phyloP scores from a whole-genome alignment of 768 basidiomycete species.

The Trametopsis cervina region DNA sequence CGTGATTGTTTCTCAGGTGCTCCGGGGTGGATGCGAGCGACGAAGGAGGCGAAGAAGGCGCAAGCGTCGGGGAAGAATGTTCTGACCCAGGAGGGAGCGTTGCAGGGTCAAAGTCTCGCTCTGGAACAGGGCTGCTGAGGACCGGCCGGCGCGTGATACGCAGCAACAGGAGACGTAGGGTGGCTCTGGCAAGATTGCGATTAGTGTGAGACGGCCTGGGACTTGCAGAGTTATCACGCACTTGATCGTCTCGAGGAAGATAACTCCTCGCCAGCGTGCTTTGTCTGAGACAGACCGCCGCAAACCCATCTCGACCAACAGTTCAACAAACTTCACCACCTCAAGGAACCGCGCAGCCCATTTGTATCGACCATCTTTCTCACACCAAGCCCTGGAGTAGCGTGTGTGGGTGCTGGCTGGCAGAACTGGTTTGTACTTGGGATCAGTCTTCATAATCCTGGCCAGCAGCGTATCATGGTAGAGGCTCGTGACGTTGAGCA shows the following conservation, averaged over 20 bases:
- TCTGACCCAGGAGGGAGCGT: slow-evolving; percentile 48
- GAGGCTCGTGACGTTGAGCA: slow-evolving; percentile 80
- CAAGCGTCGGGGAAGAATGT: slow-evolving; percentile 53
- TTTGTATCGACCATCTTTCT: slow-evolving; percentile 63
- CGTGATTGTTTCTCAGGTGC: slow-evolving; percentile 74
- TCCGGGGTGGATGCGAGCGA: slow-evolving; percentile 64
- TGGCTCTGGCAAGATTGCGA: slow-evolving; percentile 44
- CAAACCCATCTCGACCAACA: slow-evolving; percentile 86
- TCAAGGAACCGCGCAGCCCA: slow-evolving; percentile 73
- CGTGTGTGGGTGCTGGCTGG: slow-evolving; percentile 76
- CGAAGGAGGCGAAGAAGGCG: slow-evolving; percentile 46
- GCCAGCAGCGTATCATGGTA: slow-evolving; percentile 93
- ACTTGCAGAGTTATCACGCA: slow-evolving; percentile 29
- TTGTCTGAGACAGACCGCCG: slow-evolving; percentile 60
- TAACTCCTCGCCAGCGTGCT: slow-evolving; percentile 67
- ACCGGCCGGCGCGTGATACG: slow-evolving; percentile 72
- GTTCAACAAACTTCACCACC: slow-evolving; percentile 72
- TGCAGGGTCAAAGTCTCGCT: slow-evolving; percentile 81
- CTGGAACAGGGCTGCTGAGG: slow-evolving; percentile 72
- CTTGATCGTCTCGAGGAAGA: slow-evolving; percentile 82
- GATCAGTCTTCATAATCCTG: slow-evolving; percentile 53
- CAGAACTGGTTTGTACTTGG: slow-evolving; percentile 69
- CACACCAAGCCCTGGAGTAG: slow-evolving; percentile 84
- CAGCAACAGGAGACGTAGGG: slow-evolving; percentile 68
- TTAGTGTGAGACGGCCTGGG: background rate